A percentile compares a stretch with the other conserved stretches of the same genome.
These are phyloP conservation scores for Auriscalpium microsporum DNA, from an alignment of 768 basidiomycete genomes.

Conservation along the genomic window DNA sequence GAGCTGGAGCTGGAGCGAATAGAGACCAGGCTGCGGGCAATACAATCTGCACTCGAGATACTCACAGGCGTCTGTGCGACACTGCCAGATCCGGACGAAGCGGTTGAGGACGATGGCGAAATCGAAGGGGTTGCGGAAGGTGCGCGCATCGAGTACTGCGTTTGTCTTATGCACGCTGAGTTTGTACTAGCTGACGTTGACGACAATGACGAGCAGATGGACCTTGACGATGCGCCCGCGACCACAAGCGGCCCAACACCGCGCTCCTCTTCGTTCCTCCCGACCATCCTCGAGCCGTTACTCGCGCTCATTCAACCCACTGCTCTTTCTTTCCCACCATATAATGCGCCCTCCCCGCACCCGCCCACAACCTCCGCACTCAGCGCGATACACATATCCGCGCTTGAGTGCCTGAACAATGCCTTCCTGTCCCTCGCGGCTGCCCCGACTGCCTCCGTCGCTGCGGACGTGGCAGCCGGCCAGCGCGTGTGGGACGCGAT, in stretches of 20 bases:
- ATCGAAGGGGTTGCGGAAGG: slow-evolving; percentile 31
- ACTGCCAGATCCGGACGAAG: slow-evolving; percentile 62
- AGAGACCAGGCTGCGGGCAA: slow-evolving; percentile 62
- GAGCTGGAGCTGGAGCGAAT: slow-evolving; percentile 67
- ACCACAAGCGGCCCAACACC: slow-evolving; percentile 10
- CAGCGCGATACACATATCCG: slow-evolving; percentile 73
- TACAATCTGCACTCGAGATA: slow-evolving; percentile 81
- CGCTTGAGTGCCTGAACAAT: slow-evolving; percentile 87
- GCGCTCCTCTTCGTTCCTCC: slow-evolving; percentile 37
- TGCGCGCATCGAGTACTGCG: slow-evolving; percentile 29
- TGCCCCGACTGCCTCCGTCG: slow-evolving; percentile 31
- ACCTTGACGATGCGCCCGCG: slow-evolving; percentile 15
- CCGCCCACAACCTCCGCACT: slow-evolving; percentile 86
- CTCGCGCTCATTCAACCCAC: slow-evolving; percentile 68
- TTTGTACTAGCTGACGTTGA: slow-evolving; percentile 31
- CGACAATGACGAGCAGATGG: slow-evolving; percentile 20
- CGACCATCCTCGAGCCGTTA: slow-evolving; percentile 58
- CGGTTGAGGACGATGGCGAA: slow-evolving; percentile 25
- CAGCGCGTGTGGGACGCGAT: slow-evolving; percentile 52
- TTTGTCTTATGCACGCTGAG: slow-evolving; percentile 26
- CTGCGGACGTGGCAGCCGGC: slow-evolving; percentile 42
- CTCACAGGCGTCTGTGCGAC: slow-evolving; percentile 84
- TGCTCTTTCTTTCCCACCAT: slow-evolving; percentile 72
- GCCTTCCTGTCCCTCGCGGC: slow-evolving; percentile 68
- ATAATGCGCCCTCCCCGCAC: slow-evolving; percentile 59